Evolutionary conservation across 1,139 yeast genomes (phyloP).

Genomic region (Sugiyamaella japonica): DNA sequence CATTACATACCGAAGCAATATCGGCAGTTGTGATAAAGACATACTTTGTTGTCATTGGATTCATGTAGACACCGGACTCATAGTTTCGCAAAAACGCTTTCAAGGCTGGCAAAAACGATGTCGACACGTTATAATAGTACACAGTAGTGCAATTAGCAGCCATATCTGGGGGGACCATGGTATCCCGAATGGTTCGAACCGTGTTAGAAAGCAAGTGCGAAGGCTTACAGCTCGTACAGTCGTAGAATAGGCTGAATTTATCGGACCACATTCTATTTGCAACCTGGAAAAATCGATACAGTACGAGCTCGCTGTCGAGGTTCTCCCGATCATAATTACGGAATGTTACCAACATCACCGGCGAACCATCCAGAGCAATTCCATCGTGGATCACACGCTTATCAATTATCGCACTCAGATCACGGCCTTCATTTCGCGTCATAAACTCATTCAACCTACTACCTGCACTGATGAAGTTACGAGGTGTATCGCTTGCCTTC

Average conservation of each 20-base stretch:
- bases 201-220: slow-evolving; percentile 40
- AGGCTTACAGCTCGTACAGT: slow-evolving; percentile 62
- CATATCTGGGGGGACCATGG: slow-evolving; percentile 49
- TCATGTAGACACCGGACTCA: slow-evolving; percentile 28
- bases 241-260: slow-evolving; percentile 62
- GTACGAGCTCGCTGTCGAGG: slow-evolving; percentile 55
- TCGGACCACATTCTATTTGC: slow-evolving; percentile 75
- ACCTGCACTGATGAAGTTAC: slow-evolving; percentile 17
- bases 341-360: slow-evolving; percentile 60
- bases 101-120: slow-evolving; percentile 44
- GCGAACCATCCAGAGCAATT: slow-evolving; percentile 70
- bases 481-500: not conserved
- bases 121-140: slow-evolving; percentile 63
- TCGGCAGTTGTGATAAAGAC: slow-evolving; percentile 31
- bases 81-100: slow-evolving; percentile 27
- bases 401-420: slow-evolving; percentile 49
- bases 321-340: slow-evolving; percentile 46
- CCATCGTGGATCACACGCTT: slow-evolving; percentile 60
- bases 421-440: slow-evolving; percentile 63
- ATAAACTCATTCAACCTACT: slow-evolving; percentile 65
- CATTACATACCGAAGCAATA: slow-evolving; percentile 28
- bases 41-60: slow-evolving; percentile 31
- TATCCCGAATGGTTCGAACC: slow-evolving; percentile 26
- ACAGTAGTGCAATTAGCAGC: slow-evolving; percentile 55
- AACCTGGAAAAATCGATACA: slow-evolving; percentile 65